Conservation (phyloP, 331 rosid genomes). For the Saraca asoca region DNA sequence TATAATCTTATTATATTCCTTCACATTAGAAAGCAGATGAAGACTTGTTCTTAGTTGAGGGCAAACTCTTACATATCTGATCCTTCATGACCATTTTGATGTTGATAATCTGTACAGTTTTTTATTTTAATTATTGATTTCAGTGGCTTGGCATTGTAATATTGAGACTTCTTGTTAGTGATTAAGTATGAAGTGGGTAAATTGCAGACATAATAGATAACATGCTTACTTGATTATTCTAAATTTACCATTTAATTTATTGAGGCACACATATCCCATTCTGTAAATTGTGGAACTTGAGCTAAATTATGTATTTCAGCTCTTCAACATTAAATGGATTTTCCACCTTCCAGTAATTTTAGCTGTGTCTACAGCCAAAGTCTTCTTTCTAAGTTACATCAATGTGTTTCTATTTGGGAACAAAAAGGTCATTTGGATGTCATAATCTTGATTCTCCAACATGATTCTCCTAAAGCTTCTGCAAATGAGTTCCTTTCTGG, state of each 20-base stretch:
- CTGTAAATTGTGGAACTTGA: neutral
- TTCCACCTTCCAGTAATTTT: conserved; percentile 20
- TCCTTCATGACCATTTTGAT: conserved; percentile 16
- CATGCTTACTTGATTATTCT: neutral
- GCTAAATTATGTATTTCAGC: neutral
- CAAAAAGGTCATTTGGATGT: conserved; percentile 1
- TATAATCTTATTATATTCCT: conserved; percentile 27
- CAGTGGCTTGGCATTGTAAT: conserved; percentile 29
- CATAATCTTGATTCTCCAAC: neutral
- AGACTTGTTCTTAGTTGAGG: conserved; percentile 9
- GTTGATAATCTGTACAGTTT: conserved; percentile 3
- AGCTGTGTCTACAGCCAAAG: conserved; percentile 3
- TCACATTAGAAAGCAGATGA: conserved; percentile 17
- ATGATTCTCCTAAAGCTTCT: conserved; percentile 2
- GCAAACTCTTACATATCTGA: conserved; percentile 14
- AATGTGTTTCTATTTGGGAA: conserved; percentile 16
- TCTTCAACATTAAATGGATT: conserved; percentile 26
- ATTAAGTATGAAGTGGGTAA: conserved; percentile 12
- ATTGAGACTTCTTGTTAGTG: conserved; percentile 4
- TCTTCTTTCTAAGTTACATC: conserved; percentile 9
- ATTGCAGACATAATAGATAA: conserved; percentile 6
- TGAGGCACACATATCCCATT: conserved; percentile 1
- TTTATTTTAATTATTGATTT: conserved; percentile 27
- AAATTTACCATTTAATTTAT: conserved; percentile 30
- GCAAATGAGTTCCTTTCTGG: conserved; percentile 5